Evolutionary conservation across 805 yeast species (phyloP).

Genomic region (Helenozyma rhizophorensis): DNA sequence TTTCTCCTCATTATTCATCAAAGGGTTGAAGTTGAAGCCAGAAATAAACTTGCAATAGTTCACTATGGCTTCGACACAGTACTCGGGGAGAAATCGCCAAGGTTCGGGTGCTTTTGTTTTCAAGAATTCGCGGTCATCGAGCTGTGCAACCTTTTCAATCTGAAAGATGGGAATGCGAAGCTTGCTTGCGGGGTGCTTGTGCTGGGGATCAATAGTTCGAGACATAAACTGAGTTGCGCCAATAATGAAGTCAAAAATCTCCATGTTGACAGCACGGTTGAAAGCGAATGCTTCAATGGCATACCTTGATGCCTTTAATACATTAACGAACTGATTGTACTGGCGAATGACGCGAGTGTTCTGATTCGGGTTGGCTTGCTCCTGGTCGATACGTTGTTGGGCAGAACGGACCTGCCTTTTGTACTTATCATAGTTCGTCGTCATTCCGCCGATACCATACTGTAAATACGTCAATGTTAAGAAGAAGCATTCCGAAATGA

Average conservation of each 20-base stretch:
- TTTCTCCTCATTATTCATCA: slow-evolving; percentile 49
- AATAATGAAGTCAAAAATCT: slow-evolving; percentile 69
- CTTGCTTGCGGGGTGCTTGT: slow-evolving; percentile 51
- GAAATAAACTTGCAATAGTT: slow-evolving; percentile 64
- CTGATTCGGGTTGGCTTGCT: slow-evolving; percentile 8
- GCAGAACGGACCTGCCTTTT: slow-evolving; percentile 46
- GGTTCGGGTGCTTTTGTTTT: slow-evolving; percentile 65
- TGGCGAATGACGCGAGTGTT: slow-evolving; percentile 5
- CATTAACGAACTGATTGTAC: slow-evolving; percentile 42
- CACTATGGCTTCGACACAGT: slow-evolving; percentile 74
- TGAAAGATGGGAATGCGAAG: slow-evolving; percentile 53
- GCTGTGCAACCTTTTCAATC: slow-evolving; percentile 57
- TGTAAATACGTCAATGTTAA: slow-evolving; percentile 74
- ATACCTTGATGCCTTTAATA: slow-evolving; percentile 40
- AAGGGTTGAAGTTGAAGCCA: slow-evolving; percentile 51
- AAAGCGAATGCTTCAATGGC: slow-evolving; percentile 62
- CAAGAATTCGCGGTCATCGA: slow-evolving; percentile 71
- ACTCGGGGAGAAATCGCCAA: slow-evolving; percentile 84
- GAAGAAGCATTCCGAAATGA: slow-evolving; percentile 88
- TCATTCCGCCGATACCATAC: slow-evolving; percentile 83
- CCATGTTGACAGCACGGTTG: slow-evolving; percentile 54
- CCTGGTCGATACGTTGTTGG: slow-evolving; percentile 23
- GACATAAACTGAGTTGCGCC: slow-evolving; percentile 73
- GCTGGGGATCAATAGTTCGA: slow-evolving; percentile 68
- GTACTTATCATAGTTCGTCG: slow-evolving; percentile 51